phyloP scores from a whole-genome alignment of 2,329 filamentous ascomycete genomes.

The Cladosporium velox region DNA sequence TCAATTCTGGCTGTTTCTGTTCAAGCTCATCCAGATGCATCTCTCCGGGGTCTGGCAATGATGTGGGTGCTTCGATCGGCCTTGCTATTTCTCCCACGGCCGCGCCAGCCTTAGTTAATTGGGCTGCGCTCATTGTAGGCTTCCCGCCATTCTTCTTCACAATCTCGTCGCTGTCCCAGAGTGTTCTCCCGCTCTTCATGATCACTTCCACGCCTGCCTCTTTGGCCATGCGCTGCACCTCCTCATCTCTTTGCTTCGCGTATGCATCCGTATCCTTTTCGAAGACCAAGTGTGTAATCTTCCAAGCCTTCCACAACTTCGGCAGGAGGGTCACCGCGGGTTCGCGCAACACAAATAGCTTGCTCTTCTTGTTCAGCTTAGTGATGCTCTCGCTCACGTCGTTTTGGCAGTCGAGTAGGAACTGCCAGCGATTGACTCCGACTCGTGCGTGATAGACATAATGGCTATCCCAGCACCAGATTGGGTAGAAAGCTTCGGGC shows the following conservation, averaged over 20 bases:
- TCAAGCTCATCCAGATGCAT: slow-evolving; percentile 59
- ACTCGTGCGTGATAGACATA: slow-evolving; percentile 74
- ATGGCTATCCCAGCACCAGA: slow-evolving; percentile 81
- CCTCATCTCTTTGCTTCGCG: slow-evolving; percentile 63
- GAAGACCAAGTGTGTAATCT: slow-evolving; percentile 73
- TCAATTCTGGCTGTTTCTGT: slow-evolving; percentile 53
- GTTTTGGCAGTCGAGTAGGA: slow-evolving; percentile 72
- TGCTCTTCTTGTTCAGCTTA: slow-evolving; percentile 69
- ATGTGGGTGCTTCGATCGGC: slow-evolving; percentile 61
- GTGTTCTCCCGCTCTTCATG: slow-evolving; percentile 63
- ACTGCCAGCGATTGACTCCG: slow-evolving; percentile 74
- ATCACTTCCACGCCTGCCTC: slow-evolving; percentile 69
- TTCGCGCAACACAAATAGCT: slow-evolving; percentile 71
- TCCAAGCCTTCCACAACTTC: slow-evolving; percentile 73
- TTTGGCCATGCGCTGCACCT: slow-evolving; percentile 60
- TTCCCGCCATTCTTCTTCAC: slow-evolving; percentile 66
- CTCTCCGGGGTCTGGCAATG: slow-evolving; percentile 65
- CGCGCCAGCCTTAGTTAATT: slow-evolving; percentile 63
- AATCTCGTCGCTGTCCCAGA: slow-evolving; percentile 73
- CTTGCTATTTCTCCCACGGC: slow-evolving; percentile 64
- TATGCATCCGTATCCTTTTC: slow-evolving; percentile 79
- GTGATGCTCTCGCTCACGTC: slow-evolving; percentile 69
- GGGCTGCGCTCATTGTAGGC: slow-evolving; percentile 72
- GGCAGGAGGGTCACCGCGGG: slow-evolving; percentile 70
- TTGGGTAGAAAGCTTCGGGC: slow-evolving; percentile 71